Evolutionary conservation across 345 rosid species (phyloP).

Genomic region (Cardamine occulta): DNA sequence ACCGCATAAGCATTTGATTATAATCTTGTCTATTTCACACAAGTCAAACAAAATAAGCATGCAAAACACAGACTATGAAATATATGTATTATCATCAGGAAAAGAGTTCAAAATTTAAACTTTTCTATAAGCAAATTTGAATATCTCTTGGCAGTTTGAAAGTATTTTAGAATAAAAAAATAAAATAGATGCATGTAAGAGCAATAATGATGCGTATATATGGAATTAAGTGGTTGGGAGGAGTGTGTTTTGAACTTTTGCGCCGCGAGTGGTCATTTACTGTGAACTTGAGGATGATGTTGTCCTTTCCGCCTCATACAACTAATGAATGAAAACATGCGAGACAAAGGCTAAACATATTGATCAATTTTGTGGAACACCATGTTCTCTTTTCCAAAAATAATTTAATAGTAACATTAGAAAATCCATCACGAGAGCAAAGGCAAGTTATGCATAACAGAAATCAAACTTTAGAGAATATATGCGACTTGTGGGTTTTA

Average conservation of each 20-base stretch:
- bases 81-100: background rate
- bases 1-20: background rate
- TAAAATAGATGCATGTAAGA: background rate
- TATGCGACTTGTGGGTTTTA: too few relatives aligned
- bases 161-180: background rate
- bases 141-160: background rate
- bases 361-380: background rate
- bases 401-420: background rate
- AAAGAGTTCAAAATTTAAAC: background rate
- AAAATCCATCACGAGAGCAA: background rate
- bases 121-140: background rate
- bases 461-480: too few relatives aligned
- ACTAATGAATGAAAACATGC: background rate
- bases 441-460: too few relatives aligned
- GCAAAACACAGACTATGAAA: background rate
- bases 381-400: slow-evolving; percentile 1
- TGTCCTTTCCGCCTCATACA: slow-evolving; percentile 12
- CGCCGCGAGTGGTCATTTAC: background rate
- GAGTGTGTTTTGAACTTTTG: background rate
- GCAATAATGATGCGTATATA: background rate
- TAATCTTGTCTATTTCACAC: background rate
- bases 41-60: background rate
- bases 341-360: slow-evolving; percentile 6
- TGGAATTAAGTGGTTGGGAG: slow-evolving; percentile 5
- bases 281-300: background rate